Evolutionary conservation across 2,329 filamentous ascomycete species (phyloP), one percentile per base, ranked within the genome.

Genomic region (Pleurostoma richardsiae): DNA sequence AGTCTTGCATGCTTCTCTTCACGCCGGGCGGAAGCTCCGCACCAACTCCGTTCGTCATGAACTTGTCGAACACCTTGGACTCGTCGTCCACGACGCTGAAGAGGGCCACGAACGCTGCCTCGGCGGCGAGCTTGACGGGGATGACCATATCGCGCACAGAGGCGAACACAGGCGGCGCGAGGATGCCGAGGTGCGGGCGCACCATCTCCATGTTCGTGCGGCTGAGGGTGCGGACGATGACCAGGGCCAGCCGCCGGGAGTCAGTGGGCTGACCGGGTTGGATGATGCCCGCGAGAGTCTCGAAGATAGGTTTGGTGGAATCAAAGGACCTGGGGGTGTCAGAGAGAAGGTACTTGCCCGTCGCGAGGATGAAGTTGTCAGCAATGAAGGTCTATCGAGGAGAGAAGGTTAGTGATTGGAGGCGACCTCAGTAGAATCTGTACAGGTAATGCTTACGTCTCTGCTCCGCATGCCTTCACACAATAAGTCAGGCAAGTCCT

Each of bases 31-130:
- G 76, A 49, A 96, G 67, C 3, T 82, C 79, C 43, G 80, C 79
- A 5, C 71, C 75, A 1, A 79, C 81, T 1, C 84, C 75, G 0
- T 83, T 82, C 7, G 80, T 74, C 72, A 96, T 84, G 68, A 90
- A 97, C 69, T 91, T 91, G 57, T 96, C 91, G 64, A 96, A 97
- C 26, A 96, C 82, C 52, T 81, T 84, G 49, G 76, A 78, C 61
- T 96, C 94, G 52, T 91, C 86, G 40, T 96, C 89, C 1, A 91
- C 89, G 2, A 97, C 91, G 40, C 82, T 83, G 71, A 99, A 97
- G 4, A 97, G 76, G 43, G 90, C 82, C 46, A 99, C 79, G 67
- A 99, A 97, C 1, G 92, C 90, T 10, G 91, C 92, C 69, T 99
- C 94, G 2, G 94, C 92, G 0, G 92, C 86, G 29, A 99, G 77